A percentile compares a stretch with the other conserved stretches of the same genome.
These are phyloP conservation scores for Leishmania guyanensis DNA, from an alignment of 208 protist genomes.

Conservation along the genomic window DNA sequence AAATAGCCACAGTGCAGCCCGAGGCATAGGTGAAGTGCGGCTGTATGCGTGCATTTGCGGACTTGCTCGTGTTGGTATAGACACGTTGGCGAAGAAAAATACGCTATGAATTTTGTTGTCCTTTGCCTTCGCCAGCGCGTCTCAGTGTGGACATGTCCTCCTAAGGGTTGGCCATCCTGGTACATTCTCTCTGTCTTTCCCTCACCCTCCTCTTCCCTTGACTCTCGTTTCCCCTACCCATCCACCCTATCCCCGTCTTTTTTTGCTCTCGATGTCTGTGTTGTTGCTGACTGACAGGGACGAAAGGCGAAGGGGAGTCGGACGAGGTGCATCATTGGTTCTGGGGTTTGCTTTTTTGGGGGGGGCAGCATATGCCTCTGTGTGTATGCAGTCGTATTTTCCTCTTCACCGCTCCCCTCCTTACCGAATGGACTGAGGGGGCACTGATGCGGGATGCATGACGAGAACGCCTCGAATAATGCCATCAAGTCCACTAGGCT, in stretches of 20 bases:
- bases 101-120: background rate
- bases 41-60: background rate
- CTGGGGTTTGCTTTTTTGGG: background rate
- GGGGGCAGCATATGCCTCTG: background rate
- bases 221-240: background rate
- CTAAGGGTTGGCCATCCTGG: background rate
- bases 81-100: background rate
- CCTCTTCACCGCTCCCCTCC: background rate
- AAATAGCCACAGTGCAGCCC: background rate
- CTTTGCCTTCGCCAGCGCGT: background rate
- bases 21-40: background rate
- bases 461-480: background rate
- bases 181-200: background rate
- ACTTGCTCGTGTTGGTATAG: background rate
- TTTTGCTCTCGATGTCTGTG: background rate
- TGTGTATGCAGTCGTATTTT: background rate
- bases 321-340: background rate
- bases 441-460: background rate
- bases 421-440: background rate
- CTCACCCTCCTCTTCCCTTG: background rate
- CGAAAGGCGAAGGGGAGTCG: background rate
- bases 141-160: background rate
- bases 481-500: background rate
- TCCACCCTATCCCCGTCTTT: background rate
- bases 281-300: background rate